A percentile compares a stretch with the other conserved stretches of the same genome.
These are phyloP conservation scores for Hibiscus mutabilis DNA, from an alignment of 345 rosid species.

Conservation along the genomic window DNA sequence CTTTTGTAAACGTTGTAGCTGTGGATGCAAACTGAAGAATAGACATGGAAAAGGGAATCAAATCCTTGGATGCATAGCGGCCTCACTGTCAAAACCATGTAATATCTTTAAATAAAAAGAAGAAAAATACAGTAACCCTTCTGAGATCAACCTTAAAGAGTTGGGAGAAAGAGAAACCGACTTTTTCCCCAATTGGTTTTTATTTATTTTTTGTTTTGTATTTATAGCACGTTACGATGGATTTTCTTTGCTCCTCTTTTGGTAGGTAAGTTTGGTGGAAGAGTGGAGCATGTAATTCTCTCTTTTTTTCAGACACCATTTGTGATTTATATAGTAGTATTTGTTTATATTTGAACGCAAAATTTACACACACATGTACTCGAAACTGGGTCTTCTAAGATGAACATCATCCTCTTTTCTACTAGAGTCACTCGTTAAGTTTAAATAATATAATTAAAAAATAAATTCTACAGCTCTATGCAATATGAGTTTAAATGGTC, in stretches of 20 bases:
- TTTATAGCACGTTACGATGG: conserved; percentile 6
- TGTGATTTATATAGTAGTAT: neutral
- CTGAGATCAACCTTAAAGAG: neutral
- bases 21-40: neutral
- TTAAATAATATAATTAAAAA: no score
- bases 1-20: neutral
- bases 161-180: neutral
- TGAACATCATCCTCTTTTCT: no score
- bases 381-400: no score
- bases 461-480: no score
- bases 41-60: conserved; percentile 1
- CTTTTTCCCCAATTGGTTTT: neutral
- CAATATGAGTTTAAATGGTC: no score
- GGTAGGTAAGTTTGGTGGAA: conserved; percentile 15
- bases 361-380: no score
- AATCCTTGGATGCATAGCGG: neutral
- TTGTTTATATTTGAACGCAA: no score
- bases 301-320: neutral
- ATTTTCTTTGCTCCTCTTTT: neutral
- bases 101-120: neutral
- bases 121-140: no score
- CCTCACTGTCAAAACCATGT: neutral
- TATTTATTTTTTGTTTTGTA: neutral
- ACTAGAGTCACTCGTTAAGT: no score
- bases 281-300: neutral